Base-by-base conservation (phyloP, 2,329 filamentous ascomycete species). In the Intubia oerlemansii region DNA sequence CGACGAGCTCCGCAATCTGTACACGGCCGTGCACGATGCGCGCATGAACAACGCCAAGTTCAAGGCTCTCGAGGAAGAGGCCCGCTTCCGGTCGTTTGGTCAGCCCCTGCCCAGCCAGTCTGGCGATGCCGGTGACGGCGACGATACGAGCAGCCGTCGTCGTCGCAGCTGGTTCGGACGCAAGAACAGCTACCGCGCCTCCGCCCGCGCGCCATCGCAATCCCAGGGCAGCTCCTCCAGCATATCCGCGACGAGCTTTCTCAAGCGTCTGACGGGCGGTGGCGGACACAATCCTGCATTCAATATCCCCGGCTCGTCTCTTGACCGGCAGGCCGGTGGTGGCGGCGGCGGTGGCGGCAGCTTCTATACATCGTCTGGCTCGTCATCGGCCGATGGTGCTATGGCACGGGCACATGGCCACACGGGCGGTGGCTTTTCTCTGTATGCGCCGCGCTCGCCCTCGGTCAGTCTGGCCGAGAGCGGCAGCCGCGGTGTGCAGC, bases 21-120 rank as follows among this genome's bases (percentile, higher is more conserved):
- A 93, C 50, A 66, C 66, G 42, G 66, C 85, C 24, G 84, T 95
- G 36, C 90, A 95, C 49, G 65, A 77, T 35, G 73, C 84, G 13
- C 76, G 88, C 27, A 77, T 92, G 46, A 80, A 92, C 51, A 93
- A 95, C 45, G 75, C 81, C 30, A 85, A 82, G 31, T 93, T 85
- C 52, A 82, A 65, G 32, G 57, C 66, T 27, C 56, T 74, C 12
- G 65, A 68, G 40, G 62, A 72, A 36, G 66, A 73, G 38, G 78
- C 57, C 46, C 73, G 48, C 39, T 82, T 57, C 64, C 80, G 59
- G 61, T 77, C 54, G 53, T 90, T 60, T 54, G 80, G 59, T 38
- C 71, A 56, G 51, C 19, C 19, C 8, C 8, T 21, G 19, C 19
- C 19, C 8, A 8, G 8, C 8, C n/a, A 8, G 19, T n/a, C n/a